A percentile compares a stretch with the other conserved stretches of the same genome.
Conservation (phyloP, 495 filamentous ascomycete genomes). For the Durotheca rogersii region DNA sequence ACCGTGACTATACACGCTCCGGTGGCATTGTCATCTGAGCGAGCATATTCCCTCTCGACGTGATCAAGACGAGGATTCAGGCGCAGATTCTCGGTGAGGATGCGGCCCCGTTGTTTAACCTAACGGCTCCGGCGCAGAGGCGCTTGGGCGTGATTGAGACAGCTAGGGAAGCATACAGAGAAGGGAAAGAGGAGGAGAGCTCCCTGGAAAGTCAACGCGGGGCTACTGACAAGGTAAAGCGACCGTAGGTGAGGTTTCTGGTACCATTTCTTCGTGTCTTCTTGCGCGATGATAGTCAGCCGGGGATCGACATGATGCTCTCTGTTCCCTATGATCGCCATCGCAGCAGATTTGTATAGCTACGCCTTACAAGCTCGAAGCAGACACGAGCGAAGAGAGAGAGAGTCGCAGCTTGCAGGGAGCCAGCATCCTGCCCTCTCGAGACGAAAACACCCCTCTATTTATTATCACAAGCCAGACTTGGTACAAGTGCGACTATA, state of each 20-base stretch:
- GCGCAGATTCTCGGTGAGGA: slow-evolving; percentile 49
- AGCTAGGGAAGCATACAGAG: slow-evolving; percentile 31
- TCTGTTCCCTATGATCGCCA: slow-evolving; percentile 28
- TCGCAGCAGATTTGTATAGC: slow-evolving; percentile 2
- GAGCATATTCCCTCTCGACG: slow-evolving; percentile 49
- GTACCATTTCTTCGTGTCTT: slow-evolving; percentile 52
- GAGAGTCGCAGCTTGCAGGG: too few relatives aligned
- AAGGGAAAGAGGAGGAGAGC: background rate
- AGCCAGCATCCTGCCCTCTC: too few relatives aligned
- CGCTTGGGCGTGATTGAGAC: slow-evolving; percentile 59
- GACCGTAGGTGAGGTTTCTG: slow-evolving; percentile 55
- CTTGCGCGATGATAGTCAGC: slow-evolving; percentile 33
- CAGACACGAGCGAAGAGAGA: too few relatives aligned
- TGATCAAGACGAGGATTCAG: slow-evolving; percentile 80
- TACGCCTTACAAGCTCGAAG: background rate
- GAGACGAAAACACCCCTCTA: too few relatives aligned
- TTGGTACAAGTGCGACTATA: too few relatives aligned
- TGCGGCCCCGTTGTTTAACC: slow-evolving; percentile 36
- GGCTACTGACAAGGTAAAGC: slow-evolving; percentile 45
- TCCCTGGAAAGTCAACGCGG: background rate
- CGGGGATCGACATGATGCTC: slow-evolving; percentile 30
- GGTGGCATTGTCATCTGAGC: slow-evolving; percentile 81
- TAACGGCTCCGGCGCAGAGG: slow-evolving; percentile 9
- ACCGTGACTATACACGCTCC: too few relatives aligned
- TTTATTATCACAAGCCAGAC: too few relatives aligned